Percentiles rank a stretch among this genome's conserved stretches.
Evolutionary conservation across 2,329 filamentous ascomycete species (phyloP).

Genomic region (Ophiocordyceps polyrhachis-furcata): DNA sequence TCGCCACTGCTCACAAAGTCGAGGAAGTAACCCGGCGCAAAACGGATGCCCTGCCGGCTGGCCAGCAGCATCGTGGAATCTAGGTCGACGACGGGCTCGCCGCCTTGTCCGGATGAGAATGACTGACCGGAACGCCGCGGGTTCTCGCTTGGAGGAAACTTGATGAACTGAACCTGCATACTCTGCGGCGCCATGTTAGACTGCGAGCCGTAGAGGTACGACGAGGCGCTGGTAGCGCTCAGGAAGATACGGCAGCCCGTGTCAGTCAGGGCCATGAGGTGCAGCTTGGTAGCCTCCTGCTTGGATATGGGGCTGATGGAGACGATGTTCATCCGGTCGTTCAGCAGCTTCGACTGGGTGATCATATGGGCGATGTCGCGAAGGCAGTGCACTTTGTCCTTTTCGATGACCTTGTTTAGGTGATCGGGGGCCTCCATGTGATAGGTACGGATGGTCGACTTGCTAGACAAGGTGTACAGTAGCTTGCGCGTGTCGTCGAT

Average conservation of each 20-base stretch:
- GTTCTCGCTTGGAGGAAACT: slow-evolving; percentile 52
- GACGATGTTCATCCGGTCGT: slow-evolving; percentile 52
- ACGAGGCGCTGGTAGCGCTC: slow-evolving; percentile 67
- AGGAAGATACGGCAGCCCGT: slow-evolving; percentile 85
- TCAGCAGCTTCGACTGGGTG: slow-evolving; percentile 50
- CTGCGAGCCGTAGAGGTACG: slow-evolving; percentile 40
- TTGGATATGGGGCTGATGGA: slow-evolving; percentile 72
- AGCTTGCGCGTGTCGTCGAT: slow-evolving; percentile 78
- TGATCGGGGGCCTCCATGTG: slow-evolving; percentile 53
- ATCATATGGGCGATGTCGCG: slow-evolving; percentile 77
- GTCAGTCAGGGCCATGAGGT: slow-evolving; percentile 76
- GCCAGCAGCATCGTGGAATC: slow-evolving; percentile 28
- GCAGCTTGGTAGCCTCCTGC: slow-evolving; percentile 62
- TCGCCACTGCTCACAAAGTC: slow-evolving; percentile 55
- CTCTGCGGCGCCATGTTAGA: slow-evolving; percentile 59
- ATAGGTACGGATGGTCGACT: slow-evolving; percentile 80
- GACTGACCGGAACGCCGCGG: slow-evolving; percentile 12
- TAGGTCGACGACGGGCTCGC: slow-evolving; percentile 24
- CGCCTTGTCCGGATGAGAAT: slow-evolving; percentile 6
- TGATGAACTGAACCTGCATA: slow-evolving; percentile 96
- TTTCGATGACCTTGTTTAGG: slow-evolving; percentile 46
- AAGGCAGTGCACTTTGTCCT: slow-evolving; percentile 40
- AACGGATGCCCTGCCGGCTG: slow-evolving; percentile 38
- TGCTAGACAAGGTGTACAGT: slow-evolving; percentile 77
- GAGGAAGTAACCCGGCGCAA: slow-evolving; percentile 80